Conservation (phyloP, 129 eudicot genomes). For the Arctium minus region DNA sequence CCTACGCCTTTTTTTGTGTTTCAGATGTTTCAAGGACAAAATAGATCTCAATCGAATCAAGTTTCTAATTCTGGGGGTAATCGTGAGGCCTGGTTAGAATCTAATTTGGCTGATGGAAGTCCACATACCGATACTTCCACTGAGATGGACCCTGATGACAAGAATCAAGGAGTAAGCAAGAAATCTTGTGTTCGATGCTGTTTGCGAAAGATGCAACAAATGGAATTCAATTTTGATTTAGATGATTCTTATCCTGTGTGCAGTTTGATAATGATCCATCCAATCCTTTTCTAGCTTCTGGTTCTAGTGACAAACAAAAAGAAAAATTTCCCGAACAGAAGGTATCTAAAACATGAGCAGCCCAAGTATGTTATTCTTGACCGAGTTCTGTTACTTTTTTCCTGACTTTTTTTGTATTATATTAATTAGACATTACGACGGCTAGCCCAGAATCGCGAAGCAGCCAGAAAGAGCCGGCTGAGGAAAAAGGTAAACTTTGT, state of each 20-base stretch:
- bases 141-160: slow-evolving; percentile 81
- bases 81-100: slow-evolving; percentile 79
- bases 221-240: slow-evolving; percentile 7
- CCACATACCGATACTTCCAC: slow-evolving; percentile 85
- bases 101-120: slow-evolving; percentile 72
- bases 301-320: slow-evolving; percentile 83
- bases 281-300: slow-evolving; percentile 54
- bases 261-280: slow-evolving; percentile 73
- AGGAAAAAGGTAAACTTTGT: slow-evolving; percentile 69
- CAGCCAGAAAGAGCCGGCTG: slow-evolving; percentile 95
- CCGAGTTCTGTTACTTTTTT: background rate
- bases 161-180: slow-evolving; percentile 45
- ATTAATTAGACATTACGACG: slow-evolving; percentile 63
- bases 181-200: background rate
- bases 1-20: slow-evolving; percentile 14
- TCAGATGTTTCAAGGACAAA: slow-evolving; percentile 53
- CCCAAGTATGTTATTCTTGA: background rate
- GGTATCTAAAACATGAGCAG: slow-evolving; percentile 34
- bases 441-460: slow-evolving; percentile 98
- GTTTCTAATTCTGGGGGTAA: slow-evolving; percentile 44
- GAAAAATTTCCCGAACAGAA: slow-evolving; percentile 76
- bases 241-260: slow-evolving; percentile 14
- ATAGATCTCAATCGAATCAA: slow-evolving; percentile 36
- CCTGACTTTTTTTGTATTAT: slow-evolving; percentile 1
- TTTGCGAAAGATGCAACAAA: background rate